Base-by-base conservation (phyloP, 306 rosid species). In the Senna siamea region DNA sequence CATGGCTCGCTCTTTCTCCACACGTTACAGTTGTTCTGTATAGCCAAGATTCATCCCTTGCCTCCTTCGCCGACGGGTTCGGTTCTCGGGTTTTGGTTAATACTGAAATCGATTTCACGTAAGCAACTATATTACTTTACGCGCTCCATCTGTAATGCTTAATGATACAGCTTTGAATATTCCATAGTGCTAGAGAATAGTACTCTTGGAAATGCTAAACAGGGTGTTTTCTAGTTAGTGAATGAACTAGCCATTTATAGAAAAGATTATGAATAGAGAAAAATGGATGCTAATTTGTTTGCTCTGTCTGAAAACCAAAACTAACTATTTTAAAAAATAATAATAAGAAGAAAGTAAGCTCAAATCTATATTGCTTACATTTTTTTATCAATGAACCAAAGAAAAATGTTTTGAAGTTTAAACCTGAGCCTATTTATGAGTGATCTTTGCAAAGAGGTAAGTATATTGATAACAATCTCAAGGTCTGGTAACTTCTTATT, bases 1-100 rank as follows among this genome's bases (percentile, higher is more conserved):
- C 98, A 22, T 91, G 98, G 97, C 89, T 94, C 69, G 93, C 91
- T 81, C 54, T 94, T 34, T 87, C 93, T 58, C 85, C 91, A 8
- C 60, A 74, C 56, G 74, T 89, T 66, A 54, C 78, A 0, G 89
- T 91, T 62, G 86, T 91, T 77, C 78, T 94, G 46, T 91, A 59
- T 64, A 87, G 93, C 78, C 88, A 80, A 72, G 84, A 94, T 77
- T 83, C 89, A 66, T 89, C 97, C 5, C 95, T 85, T 59, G 85
- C 73, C 38, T 84, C 93, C 20, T 88, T 86, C 19, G 85, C 93
- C 4, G 61, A 38, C 38, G 59, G 66, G 50, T 81, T 88, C 38
- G 86, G 78, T 78, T 87, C 95, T 9, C 86, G 87, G 74, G 96
- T 91, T 84, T 79, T 77, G 40, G 90, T 89, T n/a, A 92, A 94